phyloP scores from a whole-genome alignment of 2,329 filamentous ascomycete species.

The Tricladium varicosporioides region DNA sequence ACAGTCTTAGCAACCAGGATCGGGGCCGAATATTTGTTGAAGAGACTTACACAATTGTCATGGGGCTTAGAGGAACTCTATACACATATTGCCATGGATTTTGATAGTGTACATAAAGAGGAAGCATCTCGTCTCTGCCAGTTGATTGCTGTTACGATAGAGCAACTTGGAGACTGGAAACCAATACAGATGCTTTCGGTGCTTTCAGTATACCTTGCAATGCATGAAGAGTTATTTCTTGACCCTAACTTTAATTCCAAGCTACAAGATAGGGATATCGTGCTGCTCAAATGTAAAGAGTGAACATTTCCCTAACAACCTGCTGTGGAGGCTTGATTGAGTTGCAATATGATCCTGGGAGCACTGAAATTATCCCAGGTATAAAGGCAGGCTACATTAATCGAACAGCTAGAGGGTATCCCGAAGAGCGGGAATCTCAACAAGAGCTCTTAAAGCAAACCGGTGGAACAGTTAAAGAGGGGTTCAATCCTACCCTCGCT shows the following conservation, averaged over 20 bases:
- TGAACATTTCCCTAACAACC: not conserved
- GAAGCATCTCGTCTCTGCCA: not conserved
- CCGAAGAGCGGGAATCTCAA: not conserved
- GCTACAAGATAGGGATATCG: not conserved
- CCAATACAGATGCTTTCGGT: not conserved
- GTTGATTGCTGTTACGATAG: not conserved
- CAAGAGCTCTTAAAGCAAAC: not conserved
- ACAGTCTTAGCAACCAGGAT: not conserved
- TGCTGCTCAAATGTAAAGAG: not conserved
- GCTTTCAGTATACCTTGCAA: not conserved
- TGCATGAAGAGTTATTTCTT: not conserved
- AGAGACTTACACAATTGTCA: not conserved
- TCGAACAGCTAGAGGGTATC: not conserved
- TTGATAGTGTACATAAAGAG: not conserved
- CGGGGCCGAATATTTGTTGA: not conserved
- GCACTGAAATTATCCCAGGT: not conserved
- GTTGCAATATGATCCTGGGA: not conserved
- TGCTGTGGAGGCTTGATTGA: not conserved
- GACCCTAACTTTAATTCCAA: not conserved
- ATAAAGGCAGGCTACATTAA: not conserved
- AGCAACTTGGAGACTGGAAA: not conserved
- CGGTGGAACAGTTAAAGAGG: not conserved
- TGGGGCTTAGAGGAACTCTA: constrained; percentile 2
- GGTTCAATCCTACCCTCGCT: constrained; percentile 30
- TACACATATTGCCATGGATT: constrained; percentile 1